Evolutionary conservation across 2,329 filamentous ascomycete species (phyloP).

Genomic region (Trichoderma afroharzianum): DNA sequence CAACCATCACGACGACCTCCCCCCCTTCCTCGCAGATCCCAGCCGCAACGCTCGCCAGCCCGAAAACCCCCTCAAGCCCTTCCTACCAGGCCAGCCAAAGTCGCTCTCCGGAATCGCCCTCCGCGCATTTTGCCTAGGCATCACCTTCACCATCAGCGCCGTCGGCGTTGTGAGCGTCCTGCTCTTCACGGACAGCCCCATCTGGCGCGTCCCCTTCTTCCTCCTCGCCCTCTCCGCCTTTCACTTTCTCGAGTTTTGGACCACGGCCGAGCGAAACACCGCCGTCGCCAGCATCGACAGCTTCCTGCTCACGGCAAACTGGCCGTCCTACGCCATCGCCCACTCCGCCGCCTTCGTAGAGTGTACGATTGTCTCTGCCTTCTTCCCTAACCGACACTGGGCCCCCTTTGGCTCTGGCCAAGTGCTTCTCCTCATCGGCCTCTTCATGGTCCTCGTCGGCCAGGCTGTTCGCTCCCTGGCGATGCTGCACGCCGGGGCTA

Average conservation of each 20-base stretch:
- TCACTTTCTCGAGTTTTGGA: constrained; percentile 96
- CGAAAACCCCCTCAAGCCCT: constrained; percentile 28
- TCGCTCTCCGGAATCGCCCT: constrained; percentile 58
- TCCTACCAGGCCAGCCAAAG: constrained; percentile 47
- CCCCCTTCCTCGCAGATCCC: constrained; percentile 20
- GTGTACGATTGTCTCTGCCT: constrained; percentile 57
- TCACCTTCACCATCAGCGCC: constrained; percentile 37
- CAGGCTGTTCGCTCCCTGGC: constrained; percentile 75
- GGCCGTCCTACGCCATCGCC: constrained; percentile 77
- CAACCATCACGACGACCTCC: neutral
- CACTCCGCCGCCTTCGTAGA: constrained; percentile 73
- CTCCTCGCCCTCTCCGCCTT: constrained; percentile 68
- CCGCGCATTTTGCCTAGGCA: constrained; percentile 54
- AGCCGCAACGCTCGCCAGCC: neutral
- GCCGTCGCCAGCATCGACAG: constrained; percentile 65
- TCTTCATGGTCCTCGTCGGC: constrained; percentile 63
- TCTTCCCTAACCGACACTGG: constrained; percentile 51
- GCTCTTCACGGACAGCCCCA: constrained; percentile 39
- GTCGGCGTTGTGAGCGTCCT: constrained; percentile 32
- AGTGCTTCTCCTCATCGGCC: constrained; percentile 51
- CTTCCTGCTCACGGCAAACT: constrained; percentile 83
- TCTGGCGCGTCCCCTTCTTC: constrained; percentile 66
- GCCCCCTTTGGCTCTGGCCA: constrained; percentile 43
- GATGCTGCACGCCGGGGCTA: constrained; percentile 84
- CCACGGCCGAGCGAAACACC: constrained; percentile 81